These are phyloP conservation scores for Tilletia caries DNA, from an alignment of 1,284 basidiomycete genomes.

Conservation along the genomic window DNA sequence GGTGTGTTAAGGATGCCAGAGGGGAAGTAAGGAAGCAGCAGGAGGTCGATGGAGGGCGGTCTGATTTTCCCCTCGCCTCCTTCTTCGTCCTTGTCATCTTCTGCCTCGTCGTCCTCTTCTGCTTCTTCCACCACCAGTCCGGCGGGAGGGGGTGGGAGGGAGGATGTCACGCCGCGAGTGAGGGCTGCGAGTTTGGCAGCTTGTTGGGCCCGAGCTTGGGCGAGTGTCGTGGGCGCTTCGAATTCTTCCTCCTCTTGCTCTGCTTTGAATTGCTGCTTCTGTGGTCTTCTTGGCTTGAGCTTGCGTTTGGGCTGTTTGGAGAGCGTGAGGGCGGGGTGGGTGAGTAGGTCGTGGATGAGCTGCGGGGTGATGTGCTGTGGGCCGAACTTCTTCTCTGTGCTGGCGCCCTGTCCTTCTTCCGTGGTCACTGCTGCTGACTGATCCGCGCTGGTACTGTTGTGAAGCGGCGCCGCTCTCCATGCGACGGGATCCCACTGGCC, in stretches of 20 bases:
- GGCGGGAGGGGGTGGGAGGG: slow-evolving; percentile 15
- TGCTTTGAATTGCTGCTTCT: neutral
- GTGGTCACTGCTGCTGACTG: no score
- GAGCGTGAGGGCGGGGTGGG: slow-evolving; percentile 19
- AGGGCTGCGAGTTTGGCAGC: slow-evolving; percentile 31
- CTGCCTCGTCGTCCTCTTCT: slow-evolving; percentile 15
- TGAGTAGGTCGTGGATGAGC: slow-evolving; percentile 13
- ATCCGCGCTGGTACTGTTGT: neutral
- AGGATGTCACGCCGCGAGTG: slow-evolving; percentile 19
- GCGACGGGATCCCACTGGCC: slow-evolving; percentile 18
- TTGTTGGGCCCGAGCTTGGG: slow-evolving; percentile 8
- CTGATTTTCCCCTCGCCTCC: neutral
- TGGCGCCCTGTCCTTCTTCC: neutral
- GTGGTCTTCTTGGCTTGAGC: neutral
- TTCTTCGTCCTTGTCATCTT: neutral
- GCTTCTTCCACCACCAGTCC: slow-evolving; percentile 18
- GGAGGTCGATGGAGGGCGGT: slow-evolving; percentile 39
- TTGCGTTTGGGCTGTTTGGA: slow-evolving; percentile 21
- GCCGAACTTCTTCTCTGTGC: no score
- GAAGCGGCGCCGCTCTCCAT: slow-evolving; percentile 3
- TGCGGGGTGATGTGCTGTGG: neutral
- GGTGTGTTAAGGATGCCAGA: slow-evolving; percentile 27
- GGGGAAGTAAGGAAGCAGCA: slow-evolving; percentile 46
- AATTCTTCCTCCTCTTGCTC: slow-evolving; percentile 5
- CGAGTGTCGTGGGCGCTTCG: slow-evolving; percentile 14